Conservation (phyloP, 1,284 basidiomycete genomes). For the Trichosporon sp. region DNA sequence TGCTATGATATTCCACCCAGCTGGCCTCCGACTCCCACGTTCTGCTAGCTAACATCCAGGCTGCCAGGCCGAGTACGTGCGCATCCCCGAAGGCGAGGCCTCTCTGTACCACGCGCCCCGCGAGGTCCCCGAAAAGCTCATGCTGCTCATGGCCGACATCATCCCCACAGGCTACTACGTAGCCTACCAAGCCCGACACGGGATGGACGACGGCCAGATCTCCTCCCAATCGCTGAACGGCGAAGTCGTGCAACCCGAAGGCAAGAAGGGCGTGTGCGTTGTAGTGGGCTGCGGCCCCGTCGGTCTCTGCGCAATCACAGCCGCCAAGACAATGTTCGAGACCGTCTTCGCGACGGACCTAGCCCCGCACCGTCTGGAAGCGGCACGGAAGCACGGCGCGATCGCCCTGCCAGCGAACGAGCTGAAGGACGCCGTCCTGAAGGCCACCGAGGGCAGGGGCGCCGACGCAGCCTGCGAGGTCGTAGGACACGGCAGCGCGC, state of each 20-base stretch:
- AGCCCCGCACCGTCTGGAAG: conserved; percentile 22
- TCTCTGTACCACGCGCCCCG: conserved; percentile 45
- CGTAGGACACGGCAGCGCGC: conserved; percentile 68
- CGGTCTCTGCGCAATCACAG: conserved; percentile 48
- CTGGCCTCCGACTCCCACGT: neutral
- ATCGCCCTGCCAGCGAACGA: conserved; percentile 34
- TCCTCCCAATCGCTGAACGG: neutral
- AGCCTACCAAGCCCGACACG: conserved; percentile 43
- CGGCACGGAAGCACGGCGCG: conserved; percentile 44
- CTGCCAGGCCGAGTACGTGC: conserved; percentile 73
- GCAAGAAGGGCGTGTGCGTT: conserved; percentile 36
- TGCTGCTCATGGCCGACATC: conserved; percentile 50
- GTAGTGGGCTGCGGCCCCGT: conserved; percentile 52
- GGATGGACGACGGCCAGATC: conserved; percentile 29
- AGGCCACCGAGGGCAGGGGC: conserved; percentile 45
- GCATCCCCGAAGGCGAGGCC: conserved; percentile 56
- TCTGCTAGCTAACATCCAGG: neutral
- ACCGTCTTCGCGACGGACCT: conserved; percentile 41
- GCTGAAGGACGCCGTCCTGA: conserved; percentile 27
- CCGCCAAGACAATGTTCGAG: conserved; percentile 43
- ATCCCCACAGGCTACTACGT: conserved; percentile 49
- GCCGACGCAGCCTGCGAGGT: conserved; percentile 56
- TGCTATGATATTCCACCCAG: neutral
- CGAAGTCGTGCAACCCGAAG: conserved; percentile 13
- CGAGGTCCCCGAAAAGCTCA: conserved; percentile 42